Conservation (phyloP, 495 filamentous ascomycete genomes). For the Parathielavia appendiculata region DNA sequence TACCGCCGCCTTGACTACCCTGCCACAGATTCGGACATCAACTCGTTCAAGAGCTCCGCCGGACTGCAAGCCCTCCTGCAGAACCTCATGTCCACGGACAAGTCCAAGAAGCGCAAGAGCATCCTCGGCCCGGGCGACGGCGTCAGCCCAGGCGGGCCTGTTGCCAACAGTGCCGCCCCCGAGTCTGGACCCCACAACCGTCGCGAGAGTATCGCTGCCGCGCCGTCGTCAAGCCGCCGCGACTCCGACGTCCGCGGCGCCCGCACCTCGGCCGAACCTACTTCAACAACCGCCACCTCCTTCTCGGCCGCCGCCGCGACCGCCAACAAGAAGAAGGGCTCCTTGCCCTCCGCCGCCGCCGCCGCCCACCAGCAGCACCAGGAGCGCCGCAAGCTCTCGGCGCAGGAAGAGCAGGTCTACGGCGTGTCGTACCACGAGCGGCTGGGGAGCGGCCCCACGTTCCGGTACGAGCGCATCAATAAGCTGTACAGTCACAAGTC, state of each 20-base stretch:
- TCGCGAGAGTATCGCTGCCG: constrained; percentile 48
- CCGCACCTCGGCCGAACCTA: constrained; percentile 31
- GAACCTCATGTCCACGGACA: constrained; percentile 71
- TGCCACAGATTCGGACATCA: constrained; percentile 59
- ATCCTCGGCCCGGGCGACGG: constrained; percentile 53
- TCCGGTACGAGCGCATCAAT: constrained; percentile 77
- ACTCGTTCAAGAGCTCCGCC: constrained; percentile 70
- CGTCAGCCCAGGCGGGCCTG: constrained; percentile 33
- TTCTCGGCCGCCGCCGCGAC: constrained; percentile 13
- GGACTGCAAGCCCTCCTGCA: constrained; percentile 75
- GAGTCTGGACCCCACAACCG: constrained; percentile 33
- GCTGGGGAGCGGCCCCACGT: constrained; percentile 63
- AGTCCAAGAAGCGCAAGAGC: constrained; percentile 70
- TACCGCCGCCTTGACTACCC: constrained; percentile 80
- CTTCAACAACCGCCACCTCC: constrained; percentile 25
- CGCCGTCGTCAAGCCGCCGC: constrained; percentile 30
- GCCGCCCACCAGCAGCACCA: constrained; percentile 39
- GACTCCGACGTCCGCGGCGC: constrained; percentile 46
- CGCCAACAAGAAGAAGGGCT: constrained; percentile 53
- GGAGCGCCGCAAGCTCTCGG: constrained; percentile 62
- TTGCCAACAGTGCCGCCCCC: constrained; percentile 34
- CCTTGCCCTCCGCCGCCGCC: too few species aligned
- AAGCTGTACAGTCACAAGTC: constrained; percentile 81
- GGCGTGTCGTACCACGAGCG: constrained; percentile 86
- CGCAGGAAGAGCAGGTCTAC: constrained; percentile 69